phyloP scores from a whole-genome alignment of 2,329 filamentous ascomycete species.

The Calonectria pteridis region DNA sequence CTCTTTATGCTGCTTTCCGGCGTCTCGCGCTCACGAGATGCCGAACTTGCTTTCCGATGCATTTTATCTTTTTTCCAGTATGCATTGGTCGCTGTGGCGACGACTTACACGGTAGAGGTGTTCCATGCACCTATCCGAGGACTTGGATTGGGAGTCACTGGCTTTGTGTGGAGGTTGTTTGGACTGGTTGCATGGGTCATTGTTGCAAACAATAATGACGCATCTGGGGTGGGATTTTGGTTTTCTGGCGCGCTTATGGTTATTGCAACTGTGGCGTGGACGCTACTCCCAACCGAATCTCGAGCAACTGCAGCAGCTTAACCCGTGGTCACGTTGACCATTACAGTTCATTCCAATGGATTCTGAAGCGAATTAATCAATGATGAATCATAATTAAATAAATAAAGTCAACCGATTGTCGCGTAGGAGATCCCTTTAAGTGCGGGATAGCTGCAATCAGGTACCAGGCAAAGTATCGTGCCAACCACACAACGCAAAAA shows the following conservation, averaged over 20 bases:
- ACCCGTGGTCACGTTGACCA: background rate
- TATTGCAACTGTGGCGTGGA: background rate
- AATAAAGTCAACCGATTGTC: background rate
- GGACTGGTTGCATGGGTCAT: background rate
- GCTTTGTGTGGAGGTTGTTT: background rate
- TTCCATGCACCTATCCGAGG: background rate
- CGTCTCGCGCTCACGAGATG: background rate
- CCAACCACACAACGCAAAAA: too few relatives aligned
- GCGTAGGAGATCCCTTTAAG: too few relatives aligned
- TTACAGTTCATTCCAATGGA: background rate
- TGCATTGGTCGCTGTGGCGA: background rate
- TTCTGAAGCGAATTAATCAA: background rate
- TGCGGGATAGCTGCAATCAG: too few relatives aligned
- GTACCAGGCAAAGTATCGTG: too few relatives aligned
- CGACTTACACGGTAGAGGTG: background rate
- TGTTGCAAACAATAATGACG: background rate
- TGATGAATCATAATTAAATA: background rate
- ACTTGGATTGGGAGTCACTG: background rate
- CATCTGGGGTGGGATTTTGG: background rate
- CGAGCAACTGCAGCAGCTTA: background rate
- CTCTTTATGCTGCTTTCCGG: background rate
- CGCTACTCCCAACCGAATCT: background rate
- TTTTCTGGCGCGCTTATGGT: background rate
- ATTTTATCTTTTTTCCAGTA: background rate
- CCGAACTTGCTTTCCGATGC: background rate